Base-by-base conservation (phyloP, 2,329 filamentous ascomycete genomes). In the Leptographium radiaticola region DNA sequence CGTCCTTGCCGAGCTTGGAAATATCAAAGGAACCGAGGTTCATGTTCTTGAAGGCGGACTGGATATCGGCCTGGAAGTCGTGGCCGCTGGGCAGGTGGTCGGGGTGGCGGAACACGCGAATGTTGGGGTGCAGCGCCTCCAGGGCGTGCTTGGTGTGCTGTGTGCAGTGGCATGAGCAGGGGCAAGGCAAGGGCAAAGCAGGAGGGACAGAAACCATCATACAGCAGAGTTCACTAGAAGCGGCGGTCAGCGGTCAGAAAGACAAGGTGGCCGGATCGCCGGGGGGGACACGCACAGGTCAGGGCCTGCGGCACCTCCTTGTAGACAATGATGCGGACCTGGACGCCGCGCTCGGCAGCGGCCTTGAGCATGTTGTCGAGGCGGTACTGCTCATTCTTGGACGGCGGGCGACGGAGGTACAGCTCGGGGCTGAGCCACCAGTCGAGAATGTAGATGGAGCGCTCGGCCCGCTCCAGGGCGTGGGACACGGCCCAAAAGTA, bases 341-440 rank as follows among this genome's bases (percentile, higher is more conserved):
- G 81, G 47, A 95, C 89, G 44, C 89, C 90, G 45, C 89, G 80
- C 68, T 91, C 78, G 31, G 90, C 89, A 10, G 89, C 89, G 53
- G 83, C 83, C 62, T 86, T 77, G 49, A 95, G 78, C 82, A 95
- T 83, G 50, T 82, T 79, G 68, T 95, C 89, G 42, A 95, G 72
- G 7, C 89, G 83, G 65, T 94, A 95, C 61, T 85, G 75, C 66
- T 94, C 84, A 68, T 94, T 89, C 64, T 80, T 77, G 20, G 86
- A 80, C 10, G 89, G 89, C 2, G 90, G 89, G 30, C 89, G 80
- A 60, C 89, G 81, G 38, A 96, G 76, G 65, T 93, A 95, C 33
- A 96, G 72, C 69, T 95, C 90, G 1, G 90, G 89, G 53, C 84
- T 89, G 59, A 95, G 68, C 89, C 89, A 95, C 89, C 86, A 93